Conservation (phyloP, 352 stramenopile species). For the Globisporangium spiculum region DNA sequence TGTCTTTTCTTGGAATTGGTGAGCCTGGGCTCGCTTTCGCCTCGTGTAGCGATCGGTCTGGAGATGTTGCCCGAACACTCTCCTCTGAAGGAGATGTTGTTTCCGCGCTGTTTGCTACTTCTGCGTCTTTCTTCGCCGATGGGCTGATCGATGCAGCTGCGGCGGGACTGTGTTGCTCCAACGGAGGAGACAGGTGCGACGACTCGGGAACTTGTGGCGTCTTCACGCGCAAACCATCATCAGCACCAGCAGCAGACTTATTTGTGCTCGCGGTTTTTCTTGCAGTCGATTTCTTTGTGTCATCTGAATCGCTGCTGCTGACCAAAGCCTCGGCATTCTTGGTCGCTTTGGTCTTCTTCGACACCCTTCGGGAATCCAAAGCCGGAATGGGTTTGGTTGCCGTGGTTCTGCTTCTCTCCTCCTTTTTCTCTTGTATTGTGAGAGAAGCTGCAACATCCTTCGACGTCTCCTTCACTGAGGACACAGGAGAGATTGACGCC, state of each 20-base stretch:
- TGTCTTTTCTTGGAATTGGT: conserved; percentile 10
- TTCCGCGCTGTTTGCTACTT: neutral
- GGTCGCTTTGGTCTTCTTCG: conserved; percentile 6
- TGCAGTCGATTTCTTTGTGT: conserved; percentile 1
- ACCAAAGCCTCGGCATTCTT: neutral
- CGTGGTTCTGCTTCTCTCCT: conserved; percentile 1
- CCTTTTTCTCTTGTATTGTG: neutral
- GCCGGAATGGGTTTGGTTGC: neutral
- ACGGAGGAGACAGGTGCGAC: conserved; percentile 48
- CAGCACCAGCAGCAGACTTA: neutral
- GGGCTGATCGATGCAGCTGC: conserved; percentile 48
- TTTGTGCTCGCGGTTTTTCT: neutral
- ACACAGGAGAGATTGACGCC: conserved; percentile 18
- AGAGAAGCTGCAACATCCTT: conserved; percentile 3
- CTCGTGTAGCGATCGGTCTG: neutral
- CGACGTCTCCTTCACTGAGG: conserved; percentile 17
- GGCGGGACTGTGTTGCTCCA: conserved; percentile 41
- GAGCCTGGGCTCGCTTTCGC: conserved; percentile 6
- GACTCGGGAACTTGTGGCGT: conserved; percentile 38
- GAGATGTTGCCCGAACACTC: neutral
- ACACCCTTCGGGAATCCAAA: neutral
- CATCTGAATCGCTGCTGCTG: neutral
- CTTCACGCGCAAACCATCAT: conserved; percentile 41
- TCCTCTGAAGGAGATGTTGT: conserved; percentile 6
- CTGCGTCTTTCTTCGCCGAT: conserved; percentile 45